A percentile compares a stretch with the other conserved stretches of the same genome.
Evolutionary conservation across 2,329 filamentous ascomycete genomes (phyloP).

Genomic region (Aspergillus jensenii): DNA sequence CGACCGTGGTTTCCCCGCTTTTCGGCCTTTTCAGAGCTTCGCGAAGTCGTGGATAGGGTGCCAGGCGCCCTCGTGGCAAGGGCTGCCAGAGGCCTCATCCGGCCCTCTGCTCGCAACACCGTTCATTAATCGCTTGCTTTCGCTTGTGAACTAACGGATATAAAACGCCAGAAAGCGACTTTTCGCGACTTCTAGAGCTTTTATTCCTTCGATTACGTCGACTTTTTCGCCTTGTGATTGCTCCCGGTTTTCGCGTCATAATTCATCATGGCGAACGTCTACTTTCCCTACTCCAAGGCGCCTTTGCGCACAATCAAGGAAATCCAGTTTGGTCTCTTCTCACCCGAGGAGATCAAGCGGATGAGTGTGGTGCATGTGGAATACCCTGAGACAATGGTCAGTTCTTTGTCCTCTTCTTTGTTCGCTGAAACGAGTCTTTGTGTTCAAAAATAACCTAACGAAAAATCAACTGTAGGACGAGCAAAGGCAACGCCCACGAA

Average conservation of each 20-base stretch:
- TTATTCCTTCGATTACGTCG: constrained; percentile 12
- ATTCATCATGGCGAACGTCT: constrained; percentile 83
- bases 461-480: constrained; percentile 62
- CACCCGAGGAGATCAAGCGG: constrained; percentile 97
- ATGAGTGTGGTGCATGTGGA: constrained; percentile 96
- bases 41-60: constrained; percentile 40
- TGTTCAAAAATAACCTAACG: constrained; percentile 17
- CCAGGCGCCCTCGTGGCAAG: constrained; percentile 50
- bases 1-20: constrained; percentile 27
- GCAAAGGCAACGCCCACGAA: constrained; percentile 82
- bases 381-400: constrained; percentile 95
- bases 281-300: constrained; percentile 88
- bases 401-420: constrained; percentile 24
- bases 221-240: constrained; percentile 11
- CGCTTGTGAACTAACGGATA: constrained; percentile 10
- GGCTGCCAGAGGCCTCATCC: constrained; percentile 47
- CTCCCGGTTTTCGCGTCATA: constrained; percentile 23
- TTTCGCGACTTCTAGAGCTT: constrained; percentile 14
- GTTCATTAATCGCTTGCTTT: constrained; percentile 31
- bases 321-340: constrained; percentile 97
- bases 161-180: constrained; percentile 3
- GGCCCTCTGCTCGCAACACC: constrained; percentile 39
- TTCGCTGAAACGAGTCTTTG: background rate
- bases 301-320: constrained; percentile 97
- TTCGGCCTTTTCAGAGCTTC: constrained; percentile 31